These are phyloP conservation scores for Bolboschoenus planiculmis DNA, from an alignment of 176 grass and related monocot genomes.

Conservation along the genomic window DNA sequence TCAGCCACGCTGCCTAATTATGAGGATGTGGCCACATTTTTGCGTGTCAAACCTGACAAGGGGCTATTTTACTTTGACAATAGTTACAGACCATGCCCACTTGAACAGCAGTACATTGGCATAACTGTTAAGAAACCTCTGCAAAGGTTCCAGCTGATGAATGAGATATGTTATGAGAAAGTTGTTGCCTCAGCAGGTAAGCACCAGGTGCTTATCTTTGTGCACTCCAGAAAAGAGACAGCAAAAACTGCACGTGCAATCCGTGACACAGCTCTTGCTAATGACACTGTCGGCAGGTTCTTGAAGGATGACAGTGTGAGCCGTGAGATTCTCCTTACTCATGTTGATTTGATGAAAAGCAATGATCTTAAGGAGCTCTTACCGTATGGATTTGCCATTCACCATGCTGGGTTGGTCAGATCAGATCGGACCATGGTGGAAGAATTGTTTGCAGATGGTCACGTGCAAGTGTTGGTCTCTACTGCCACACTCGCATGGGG, in stretches of 20 bases:
- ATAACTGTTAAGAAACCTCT: conserved; percentile 91
- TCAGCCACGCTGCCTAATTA: conserved; percentile 90
- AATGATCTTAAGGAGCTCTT: conserved; percentile 88
- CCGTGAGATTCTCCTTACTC: conserved; percentile 75
- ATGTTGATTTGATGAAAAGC: conserved; percentile 85
- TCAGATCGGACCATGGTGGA: conserved; percentile 79
- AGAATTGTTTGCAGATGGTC: conserved; percentile 77
- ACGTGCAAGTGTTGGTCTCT: conserved; percentile 89
- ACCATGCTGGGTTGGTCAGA: conserved; percentile 90
- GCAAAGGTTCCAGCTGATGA: conserved; percentile 96
- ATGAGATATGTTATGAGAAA: conserved; percentile 93
- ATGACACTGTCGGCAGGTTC: conserved; percentile 76
- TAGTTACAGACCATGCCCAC: conserved; percentile 91
- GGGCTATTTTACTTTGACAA: conserved; percentile 94
- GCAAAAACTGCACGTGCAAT: conserved; percentile 88
- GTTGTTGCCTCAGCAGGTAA: conserved; percentile 87
- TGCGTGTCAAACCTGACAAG: conserved; percentile 45
- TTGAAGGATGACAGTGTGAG: conserved; percentile 85
- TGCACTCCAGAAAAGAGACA: conserved; percentile 95
- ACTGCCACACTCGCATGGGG: conserved; percentile 94
- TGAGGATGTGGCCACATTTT: conserved; percentile 76
- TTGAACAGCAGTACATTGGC: conserved; percentile 91
- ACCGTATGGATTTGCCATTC: conserved; percentile 95
- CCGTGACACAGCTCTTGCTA: conserved; percentile 69
- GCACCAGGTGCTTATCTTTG: conserved; percentile 96